Evolutionary conservation across 768 basidiomycete species (phyloP).

Genomic region (Hypholoma sublateritium): DNA sequence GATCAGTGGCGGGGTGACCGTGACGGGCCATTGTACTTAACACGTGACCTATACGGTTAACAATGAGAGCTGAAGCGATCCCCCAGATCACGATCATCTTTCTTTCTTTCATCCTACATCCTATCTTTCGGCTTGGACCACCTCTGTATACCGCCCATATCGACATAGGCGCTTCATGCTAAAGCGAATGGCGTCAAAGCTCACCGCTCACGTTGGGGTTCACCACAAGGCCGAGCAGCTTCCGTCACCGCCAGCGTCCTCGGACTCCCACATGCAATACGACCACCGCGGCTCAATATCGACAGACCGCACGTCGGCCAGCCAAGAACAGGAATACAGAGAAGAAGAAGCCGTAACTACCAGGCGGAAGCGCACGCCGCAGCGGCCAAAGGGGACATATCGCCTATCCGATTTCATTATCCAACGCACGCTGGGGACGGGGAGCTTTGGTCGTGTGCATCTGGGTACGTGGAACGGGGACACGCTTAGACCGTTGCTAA

Average conservation of each 20-base stretch:
- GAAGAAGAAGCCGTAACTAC: conserved; percentile 15
- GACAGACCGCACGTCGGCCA: conserved; percentile 59
- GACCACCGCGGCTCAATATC: conserved; percentile 71
- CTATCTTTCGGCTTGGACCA: background rate
- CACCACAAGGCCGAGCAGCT: conserved; percentile 23
- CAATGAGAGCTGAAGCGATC: background rate
- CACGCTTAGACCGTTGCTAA: conserved; percentile 9
- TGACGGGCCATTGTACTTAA: background rate
- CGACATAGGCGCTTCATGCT: conserved; percentile 33
- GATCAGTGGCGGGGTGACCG: background rate
- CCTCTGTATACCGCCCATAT: background rate
- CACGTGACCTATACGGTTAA: conserved; percentile 1
- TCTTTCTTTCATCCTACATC: conserved; percentile 4
- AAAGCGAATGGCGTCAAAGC: conserved; percentile 52
- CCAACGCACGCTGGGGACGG: conserved; percentile 85
- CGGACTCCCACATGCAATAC: conserved; percentile 34
- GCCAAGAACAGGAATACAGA: conserved; percentile 17
- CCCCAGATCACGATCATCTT: background rate
- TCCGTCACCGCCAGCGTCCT: conserved; percentile 29
- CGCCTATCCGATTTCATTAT: conserved; percentile 77
- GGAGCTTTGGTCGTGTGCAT: conserved; percentile 97
- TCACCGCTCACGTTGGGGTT: conserved; percentile 39
- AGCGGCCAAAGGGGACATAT: conserved; percentile 64
- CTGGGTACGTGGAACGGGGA: conserved; percentile 50
- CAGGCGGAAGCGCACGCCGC: conserved; percentile 19